Base-by-base conservation (phyloP, 257 asterid genomes). In the Ballota nigra region DNA sequence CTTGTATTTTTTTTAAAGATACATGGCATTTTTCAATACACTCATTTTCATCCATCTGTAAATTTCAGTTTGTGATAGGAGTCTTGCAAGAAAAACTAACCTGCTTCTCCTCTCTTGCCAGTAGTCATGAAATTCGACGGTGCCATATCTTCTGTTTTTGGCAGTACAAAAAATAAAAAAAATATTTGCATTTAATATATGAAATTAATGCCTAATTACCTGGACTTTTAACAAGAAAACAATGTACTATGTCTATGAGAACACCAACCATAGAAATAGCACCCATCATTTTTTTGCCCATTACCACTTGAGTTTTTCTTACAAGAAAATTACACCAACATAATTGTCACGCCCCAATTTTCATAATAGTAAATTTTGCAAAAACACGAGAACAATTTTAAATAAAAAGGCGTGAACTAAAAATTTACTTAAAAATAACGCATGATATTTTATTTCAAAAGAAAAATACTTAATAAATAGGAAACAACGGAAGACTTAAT, bases 51-150 rank as follows among this genome's bases (percentile, higher is more conserved):
- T 41, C 49, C 19, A 43, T 15, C 52, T 43, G 52, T 41, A 33
- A 4, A 33, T 33, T 33, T 33, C 8, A 2, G 38, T 33, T 5
- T 33, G 58, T 20, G 43, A 59, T 16, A 58, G 7, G 16, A 64
- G 29, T 64, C 19, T 19, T 55, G 26, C 20, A 77, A 62, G 62
- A 26, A 33, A 68, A 70, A 80, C 81, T 75, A 70, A 91, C 97
- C 98, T 78, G 91, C 82, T 66, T 89, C 98, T 62, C 97, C 98
- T 87, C 96, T 94, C 88, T 82, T 94, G 73, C 92, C 95, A 66
- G 56, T 57, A 67, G 88, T 63, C 33, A 70, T 60, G 51, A 86
- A 80, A 73, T 89, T 87, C 69, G 99, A 97, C 40, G 97, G 80
- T 34, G 97, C 96, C 45, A 97, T 95, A 88, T 94, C 99, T 72